These are phyloP conservation scores for Neoarthrinium moseri DNA, from an alignment of 2,329 filamentous ascomycete genomes.

Conservation along the genomic window DNA sequence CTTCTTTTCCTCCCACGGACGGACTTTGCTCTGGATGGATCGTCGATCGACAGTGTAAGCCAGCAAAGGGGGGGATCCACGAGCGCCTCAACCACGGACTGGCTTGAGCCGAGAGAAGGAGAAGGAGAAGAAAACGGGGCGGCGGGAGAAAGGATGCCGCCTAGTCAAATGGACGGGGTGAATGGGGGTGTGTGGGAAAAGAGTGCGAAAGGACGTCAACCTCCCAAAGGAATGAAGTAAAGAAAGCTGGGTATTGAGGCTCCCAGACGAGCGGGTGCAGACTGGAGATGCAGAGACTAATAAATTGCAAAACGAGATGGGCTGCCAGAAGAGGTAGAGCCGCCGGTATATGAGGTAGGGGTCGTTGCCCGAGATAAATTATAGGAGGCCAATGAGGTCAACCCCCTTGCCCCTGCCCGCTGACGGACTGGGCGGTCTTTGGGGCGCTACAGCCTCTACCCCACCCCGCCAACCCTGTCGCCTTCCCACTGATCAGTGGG, in stretches of 20 bases:
- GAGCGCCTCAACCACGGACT: conserved; percentile 1
- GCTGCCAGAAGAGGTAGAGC: conserved; percentile 7
- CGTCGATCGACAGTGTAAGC: background rate
- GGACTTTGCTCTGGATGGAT: background rate
- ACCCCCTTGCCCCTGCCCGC: too few relatives aligned
- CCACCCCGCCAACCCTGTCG: too few relatives aligned
- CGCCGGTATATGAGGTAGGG: conserved; percentile 6
- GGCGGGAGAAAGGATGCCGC: background rate
- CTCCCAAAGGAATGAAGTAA: conserved; percentile 2
- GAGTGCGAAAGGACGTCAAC: background rate
- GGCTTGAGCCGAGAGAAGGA: background rate
- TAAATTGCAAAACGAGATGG: background rate
- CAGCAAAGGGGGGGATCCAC: background rate
- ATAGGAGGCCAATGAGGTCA: conserved; percentile 7
- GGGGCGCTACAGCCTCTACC: too few relatives aligned
- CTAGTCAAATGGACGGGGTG: background rate
- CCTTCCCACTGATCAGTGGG: too few relatives aligned
- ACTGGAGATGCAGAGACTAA: background rate
- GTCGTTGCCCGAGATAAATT: conserved; percentile 4
- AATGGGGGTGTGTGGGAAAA: background rate
- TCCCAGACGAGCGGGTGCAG: background rate
- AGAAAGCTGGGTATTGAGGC: conserved; percentile 5
- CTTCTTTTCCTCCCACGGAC: too few relatives aligned
- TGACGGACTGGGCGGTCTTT: too few relatives aligned
- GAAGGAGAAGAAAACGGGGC: background rate